Percentiles rank a stretch among this genome's conserved stretches.
Conservation (phyloP, 2,329 filamentous ascomycete genomes). For the Clonostachys solani region DNA sequence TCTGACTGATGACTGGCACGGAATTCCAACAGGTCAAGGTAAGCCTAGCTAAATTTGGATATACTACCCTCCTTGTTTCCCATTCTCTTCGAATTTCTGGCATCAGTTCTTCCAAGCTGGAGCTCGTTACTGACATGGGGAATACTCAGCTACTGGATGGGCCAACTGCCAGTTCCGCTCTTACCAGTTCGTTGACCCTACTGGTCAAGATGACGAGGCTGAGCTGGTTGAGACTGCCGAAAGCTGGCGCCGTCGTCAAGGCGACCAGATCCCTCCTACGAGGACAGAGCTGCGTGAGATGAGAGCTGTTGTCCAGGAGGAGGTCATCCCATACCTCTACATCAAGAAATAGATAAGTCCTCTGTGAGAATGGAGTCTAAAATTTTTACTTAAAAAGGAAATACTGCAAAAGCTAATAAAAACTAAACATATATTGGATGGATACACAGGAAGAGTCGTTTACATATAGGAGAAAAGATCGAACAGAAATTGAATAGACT, state of each 20-base stretch:
- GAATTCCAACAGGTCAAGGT: conserved; percentile 39
- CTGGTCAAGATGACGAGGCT: conserved; percentile 42
- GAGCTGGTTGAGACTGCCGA: conserved; percentile 40
- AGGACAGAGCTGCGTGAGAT: conserved; percentile 41
- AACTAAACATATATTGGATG: no score
- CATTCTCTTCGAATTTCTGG: neutral
- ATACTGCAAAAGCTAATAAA: no score
- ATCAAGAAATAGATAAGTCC: conserved; percentile 1
- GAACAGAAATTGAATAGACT: no score
- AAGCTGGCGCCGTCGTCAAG: conserved; percentile 41
- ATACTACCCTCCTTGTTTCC: neutral
- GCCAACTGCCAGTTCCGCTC: conserved; percentile 68
- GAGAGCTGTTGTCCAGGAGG: conserved; percentile 26
- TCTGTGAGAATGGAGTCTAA: no score
- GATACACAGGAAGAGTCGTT: no score
- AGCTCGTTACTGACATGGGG: neutral
- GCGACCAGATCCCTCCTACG: conserved; percentile 31
- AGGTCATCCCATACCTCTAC: conserved; percentile 31
- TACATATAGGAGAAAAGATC: no score
- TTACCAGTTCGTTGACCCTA: conserved; percentile 56
- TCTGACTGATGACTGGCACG: conserved; percentile 76
- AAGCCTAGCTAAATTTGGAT: conserved; percentile 11
- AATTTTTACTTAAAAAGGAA: no score
- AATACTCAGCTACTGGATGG: conserved; percentile 63
- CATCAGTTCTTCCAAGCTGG: neutral